Evolutionary conservation across 1,139 yeast species (phyloP).

Genomic region (Yamadazyma songkhlaensis): DNA sequence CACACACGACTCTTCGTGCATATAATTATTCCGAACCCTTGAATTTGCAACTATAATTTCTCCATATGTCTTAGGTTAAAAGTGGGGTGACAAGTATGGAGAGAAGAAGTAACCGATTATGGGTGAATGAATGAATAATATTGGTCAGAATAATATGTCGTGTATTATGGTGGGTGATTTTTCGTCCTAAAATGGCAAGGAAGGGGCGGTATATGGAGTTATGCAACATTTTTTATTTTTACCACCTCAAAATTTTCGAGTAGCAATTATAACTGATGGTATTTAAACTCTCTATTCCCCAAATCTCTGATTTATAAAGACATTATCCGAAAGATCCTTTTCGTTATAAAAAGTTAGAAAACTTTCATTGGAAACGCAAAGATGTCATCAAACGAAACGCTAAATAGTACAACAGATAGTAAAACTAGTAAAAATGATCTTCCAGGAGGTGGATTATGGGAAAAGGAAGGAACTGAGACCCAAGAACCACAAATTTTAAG

Average conservation of each 20-base stretch:
- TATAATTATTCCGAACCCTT: conserved; percentile 7
- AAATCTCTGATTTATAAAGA: neutral
- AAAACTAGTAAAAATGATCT: conserved; percentile 1
- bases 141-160: no score
- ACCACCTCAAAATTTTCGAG: no score
- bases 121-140: no score
- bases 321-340: neutral
- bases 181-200: neutral
- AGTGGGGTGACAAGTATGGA: neutral
- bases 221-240: neutral
- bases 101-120: no score
- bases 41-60: neutral
- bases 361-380: neutral
- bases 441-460: conserved; percentile 4
- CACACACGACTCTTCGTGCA: conserved; percentile 1
- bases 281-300: neutral
- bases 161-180: no score
- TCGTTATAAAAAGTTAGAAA: neutral
- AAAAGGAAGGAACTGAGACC: conserved; percentile 1
- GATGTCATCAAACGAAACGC: conserved; percentile 14
- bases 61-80: neutral
- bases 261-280: neutral
- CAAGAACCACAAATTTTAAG: conserved; percentile 2
- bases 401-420: conserved; percentile 8
- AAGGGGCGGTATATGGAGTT: neutral